These are phyloP conservation scores for Corynespora cassiicola DNA, from an alignment of 2,329 filamentous ascomycete genomes.

Conservation along the genomic window DNA sequence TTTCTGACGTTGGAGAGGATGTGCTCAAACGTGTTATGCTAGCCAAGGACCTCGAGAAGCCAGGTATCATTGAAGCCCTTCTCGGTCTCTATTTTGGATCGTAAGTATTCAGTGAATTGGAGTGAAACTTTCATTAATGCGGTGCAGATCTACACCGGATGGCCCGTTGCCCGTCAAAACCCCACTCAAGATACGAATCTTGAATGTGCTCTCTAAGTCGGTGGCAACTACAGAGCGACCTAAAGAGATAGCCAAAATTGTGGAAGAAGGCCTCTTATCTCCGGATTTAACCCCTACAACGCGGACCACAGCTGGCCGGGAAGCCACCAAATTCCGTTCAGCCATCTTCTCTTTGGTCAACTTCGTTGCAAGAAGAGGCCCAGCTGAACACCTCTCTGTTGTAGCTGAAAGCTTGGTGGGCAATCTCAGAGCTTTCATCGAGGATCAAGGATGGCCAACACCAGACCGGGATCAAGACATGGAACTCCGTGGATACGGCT, in stretches of 20 bases:
- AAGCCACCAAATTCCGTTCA: constrained; percentile 78
- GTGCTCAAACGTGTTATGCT: constrained; percentile 78
- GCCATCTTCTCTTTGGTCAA: constrained; percentile 87
- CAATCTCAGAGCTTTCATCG: constrained; percentile 75
- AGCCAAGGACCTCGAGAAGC: constrained; percentile 74
- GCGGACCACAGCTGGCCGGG: constrained; percentile 65
- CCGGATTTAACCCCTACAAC: constrained; percentile 36
- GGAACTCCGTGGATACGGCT: constrained; percentile 77
- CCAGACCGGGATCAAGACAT: constrained; percentile 63
- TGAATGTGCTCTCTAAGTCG: constrained; percentile 79
- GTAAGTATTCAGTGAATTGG: constrained; percentile 17
- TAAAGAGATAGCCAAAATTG: constrained; percentile 70
- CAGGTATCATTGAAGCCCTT: constrained; percentile 66
- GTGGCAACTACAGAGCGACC: constrained; percentile 73
- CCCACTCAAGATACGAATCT: constrained; percentile 77
- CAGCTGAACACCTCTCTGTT: constrained; percentile 63
- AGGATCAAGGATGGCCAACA: constrained; percentile 82
- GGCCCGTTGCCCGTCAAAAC: constrained; percentile 59
- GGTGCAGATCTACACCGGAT: constrained; percentile 41
- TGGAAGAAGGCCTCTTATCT: constrained; percentile 68
- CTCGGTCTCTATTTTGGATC: constrained; percentile 74
- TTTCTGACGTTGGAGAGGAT: constrained; percentile 87
- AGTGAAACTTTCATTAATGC: constrained; percentile 7
- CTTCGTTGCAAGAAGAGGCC: constrained; percentile 81
- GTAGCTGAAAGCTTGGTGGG: constrained; percentile 74